A percentile compares a stretch with the other conserved stretches of the same genome.
Conservation (phyloP, 148 eudicot genomes). For the Mesembryanthemum crystallinum region DNA sequence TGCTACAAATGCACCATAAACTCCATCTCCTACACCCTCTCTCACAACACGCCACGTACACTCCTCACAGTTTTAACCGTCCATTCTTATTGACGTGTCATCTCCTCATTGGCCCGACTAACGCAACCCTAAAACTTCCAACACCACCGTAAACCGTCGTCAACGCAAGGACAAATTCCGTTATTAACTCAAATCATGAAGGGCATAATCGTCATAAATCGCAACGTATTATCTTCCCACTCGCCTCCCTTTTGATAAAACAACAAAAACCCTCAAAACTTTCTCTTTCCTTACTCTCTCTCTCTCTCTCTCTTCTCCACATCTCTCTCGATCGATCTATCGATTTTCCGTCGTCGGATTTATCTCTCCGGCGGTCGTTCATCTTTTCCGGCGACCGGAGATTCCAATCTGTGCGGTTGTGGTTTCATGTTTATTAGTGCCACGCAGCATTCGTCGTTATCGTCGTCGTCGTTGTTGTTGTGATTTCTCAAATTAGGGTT, state of each 20-base stretch:
- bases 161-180: background rate
- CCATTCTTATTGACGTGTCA: background rate
- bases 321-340: conserved; percentile 16
- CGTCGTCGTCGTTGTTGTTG: background rate
- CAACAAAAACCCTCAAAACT: conserved; percentile 12
- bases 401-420: background rate
- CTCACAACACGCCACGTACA: background rate
- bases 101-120: background rate
- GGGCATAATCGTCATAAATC: conserved; percentile 24
- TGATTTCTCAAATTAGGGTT: conserved; percentile 28
- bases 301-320: conserved; percentile 9
- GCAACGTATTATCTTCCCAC: conserved; percentile 13
- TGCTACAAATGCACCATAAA: background rate
- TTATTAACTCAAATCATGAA: background rate
- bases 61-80: too few relatives aligned
- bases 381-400: conserved; percentile 22
- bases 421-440: background rate
- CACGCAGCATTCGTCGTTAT: background rate
- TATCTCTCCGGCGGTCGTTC: background rate
- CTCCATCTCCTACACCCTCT: background rate
- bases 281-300: background rate
- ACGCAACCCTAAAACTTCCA: conserved; percentile 19
- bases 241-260: conserved; percentile 25
- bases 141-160: conserved; percentile 9
- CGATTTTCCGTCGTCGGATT: conserved; percentile 9